Percentiles rank a stretch among this genome's conserved stretches.
These are phyloP conservation scores for Diaporthe ilicicola DNA, from an alignment of 2,329 filamentous ascomycete genomes.

Conservation along the genomic window DNA sequence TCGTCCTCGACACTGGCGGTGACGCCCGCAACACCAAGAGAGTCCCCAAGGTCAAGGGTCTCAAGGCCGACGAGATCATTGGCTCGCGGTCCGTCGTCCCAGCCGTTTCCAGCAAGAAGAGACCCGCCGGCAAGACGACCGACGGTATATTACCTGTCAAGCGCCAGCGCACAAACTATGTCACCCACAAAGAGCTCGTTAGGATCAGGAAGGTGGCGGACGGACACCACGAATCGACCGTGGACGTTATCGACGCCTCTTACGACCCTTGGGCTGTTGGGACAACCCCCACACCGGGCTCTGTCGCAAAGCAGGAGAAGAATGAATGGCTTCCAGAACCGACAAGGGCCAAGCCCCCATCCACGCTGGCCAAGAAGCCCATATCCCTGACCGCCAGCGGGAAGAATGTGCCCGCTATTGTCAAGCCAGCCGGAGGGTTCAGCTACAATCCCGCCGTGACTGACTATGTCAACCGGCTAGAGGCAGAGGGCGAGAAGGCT, in stretches of 20 bases:
- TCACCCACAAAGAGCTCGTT: conserved; percentile 84
- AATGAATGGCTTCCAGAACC: conserved; percentile 26
- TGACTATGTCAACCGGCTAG: conserved; percentile 83
- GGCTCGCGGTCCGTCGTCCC: conserved; percentile 83
- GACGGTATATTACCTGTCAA: conserved; percentile 80
- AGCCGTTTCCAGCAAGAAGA: conserved; percentile 81
- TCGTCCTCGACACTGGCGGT: conserved; percentile 81
- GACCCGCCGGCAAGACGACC: conserved; percentile 72
- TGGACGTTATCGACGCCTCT: conserved; percentile 67
- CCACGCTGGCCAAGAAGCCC: conserved; percentile 78
- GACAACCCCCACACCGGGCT: conserved; percentile 38
- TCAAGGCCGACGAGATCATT: conserved; percentile 94
- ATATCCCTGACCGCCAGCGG: conserved; percentile 85
- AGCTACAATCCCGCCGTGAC: conserved; percentile 92
- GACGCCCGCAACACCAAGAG: conserved; percentile 72
- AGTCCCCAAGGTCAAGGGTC: conserved; percentile 74
- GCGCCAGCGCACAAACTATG: conserved; percentile 78
- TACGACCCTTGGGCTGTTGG: conserved; percentile 80
- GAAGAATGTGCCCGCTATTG: conserved; percentile 80
- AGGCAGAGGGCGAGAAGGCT: conserved; percentile 79
- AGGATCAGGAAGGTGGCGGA: conserved; percentile 83
- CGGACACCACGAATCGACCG: conserved; percentile 66
- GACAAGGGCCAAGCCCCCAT: conserved; percentile 65
- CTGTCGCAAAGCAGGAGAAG: conserved; percentile 63
- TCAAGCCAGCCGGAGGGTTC: conserved; percentile 80